Base-by-base conservation (phyloP, 1,139 yeast species). In the Candida glucosophila region DNA sequence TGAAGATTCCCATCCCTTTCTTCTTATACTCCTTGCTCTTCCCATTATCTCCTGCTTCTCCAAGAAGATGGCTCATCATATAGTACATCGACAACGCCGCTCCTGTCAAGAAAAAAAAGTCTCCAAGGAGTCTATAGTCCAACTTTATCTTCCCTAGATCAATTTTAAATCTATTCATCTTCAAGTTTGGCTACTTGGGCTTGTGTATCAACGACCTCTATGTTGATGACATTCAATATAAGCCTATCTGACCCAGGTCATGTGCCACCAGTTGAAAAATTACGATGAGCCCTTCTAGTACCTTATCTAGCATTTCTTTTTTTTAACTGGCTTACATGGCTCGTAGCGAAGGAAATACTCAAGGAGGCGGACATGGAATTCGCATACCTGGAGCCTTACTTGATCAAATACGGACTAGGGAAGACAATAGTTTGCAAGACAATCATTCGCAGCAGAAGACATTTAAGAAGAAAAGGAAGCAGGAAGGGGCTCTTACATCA, bases 61-160 rank as follows among this genome's bases (percentile, higher is more conserved):
- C 68, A 26, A 76, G 43, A 15, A 81, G 55, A 26, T 72, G 74
- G 36, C 67, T 72, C 28, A 81, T 47, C 41, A 82, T 56, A 45
- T 81, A 83, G 48, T 81, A 83, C 36, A 81, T 70, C 2, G 93
- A 79, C 18, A 81, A 62, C n/a, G 88, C 78, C 1, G 94, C 88
- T 9, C 94, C 94, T 2, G 85, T 62, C 29, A 83, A 64, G 31
- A 82, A 68, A 22, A 82, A 77, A 10, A 81, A 51, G 40, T 83
- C 94, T 2, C 82, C 67, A 15, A 74, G 36, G 5, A 69, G 45
- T 47, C 73, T 74, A 24, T 73, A 47, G 45, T 74, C 78, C 39
- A 73, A 36, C 47, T 64, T 64, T 44, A 65, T 37, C 35, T 59
- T 56, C 29, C 67, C 61, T 12, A 59, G 38, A 28, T 59, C 67